Conservation (phyloP, 495 filamentous ascomycete species). For the Hypoxylon subgilvum region DNA sequence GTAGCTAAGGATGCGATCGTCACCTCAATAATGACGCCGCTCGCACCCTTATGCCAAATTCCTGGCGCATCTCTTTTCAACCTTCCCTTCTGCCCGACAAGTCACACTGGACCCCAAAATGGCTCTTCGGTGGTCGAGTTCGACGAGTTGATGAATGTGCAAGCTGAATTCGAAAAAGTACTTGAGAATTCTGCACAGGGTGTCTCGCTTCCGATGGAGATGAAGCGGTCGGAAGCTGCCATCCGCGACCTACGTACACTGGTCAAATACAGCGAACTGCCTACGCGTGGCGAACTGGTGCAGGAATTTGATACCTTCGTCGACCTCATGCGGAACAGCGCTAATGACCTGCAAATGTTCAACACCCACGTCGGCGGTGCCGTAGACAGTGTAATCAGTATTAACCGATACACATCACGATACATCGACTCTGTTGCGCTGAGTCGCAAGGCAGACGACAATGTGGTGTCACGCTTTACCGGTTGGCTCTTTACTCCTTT, state of each 20-base stretch:
- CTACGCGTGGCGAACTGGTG: slow-evolving; percentile 63
- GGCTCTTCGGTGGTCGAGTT: slow-evolving; percentile 59
- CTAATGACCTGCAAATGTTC: slow-evolving; percentile 67
- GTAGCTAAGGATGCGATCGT: slow-evolving; percentile 59
- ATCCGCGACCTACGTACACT: slow-evolving; percentile 75
- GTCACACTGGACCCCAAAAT: slow-evolving; percentile 7
- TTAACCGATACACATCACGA: slow-evolving; percentile 66
- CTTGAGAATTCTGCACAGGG: slow-evolving; percentile 64
- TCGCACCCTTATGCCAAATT: slow-evolving; percentile 70
- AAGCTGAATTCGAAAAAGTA: slow-evolving; percentile 69
- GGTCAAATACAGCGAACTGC: slow-evolving; percentile 56
- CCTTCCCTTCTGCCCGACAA: slow-evolving; percentile 63
- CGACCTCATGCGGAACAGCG: slow-evolving; percentile 60
- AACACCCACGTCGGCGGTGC: slow-evolving; percentile 70
- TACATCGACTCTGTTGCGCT: slow-evolving; percentile 65
- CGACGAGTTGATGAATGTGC: slow-evolving; percentile 68
- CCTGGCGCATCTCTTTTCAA: slow-evolving; percentile 64
- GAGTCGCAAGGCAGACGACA: slow-evolving; percentile 45
- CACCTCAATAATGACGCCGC: slow-evolving; percentile 51
- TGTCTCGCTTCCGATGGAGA: slow-evolving; percentile 67
- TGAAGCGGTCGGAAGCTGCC: slow-evolving; percentile 73
- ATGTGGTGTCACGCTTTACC: slow-evolving; percentile 42
- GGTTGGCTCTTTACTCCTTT: slow-evolving; percentile 60
- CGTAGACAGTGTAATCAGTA: slow-evolving; percentile 70
- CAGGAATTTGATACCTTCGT: slow-evolving; percentile 72